Evolutionary conservation across 2,329 filamentous ascomycete genomes (phyloP).

Genomic region (Ophiocordyceps robertsii): DNA sequence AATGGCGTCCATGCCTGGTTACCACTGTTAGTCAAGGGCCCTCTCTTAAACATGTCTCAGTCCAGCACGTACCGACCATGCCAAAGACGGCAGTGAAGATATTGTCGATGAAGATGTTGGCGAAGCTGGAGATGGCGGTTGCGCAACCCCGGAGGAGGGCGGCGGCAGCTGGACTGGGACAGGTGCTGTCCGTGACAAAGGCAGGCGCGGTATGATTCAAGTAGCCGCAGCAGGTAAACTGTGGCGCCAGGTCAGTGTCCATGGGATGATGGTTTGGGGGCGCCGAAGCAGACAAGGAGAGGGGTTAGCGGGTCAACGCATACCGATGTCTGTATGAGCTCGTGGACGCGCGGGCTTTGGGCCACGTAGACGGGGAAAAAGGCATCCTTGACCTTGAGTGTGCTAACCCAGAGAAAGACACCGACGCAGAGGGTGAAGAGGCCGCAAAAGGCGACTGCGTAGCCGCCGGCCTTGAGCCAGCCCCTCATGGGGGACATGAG

Average conservation of each 20-base stretch:
- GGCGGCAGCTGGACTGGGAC: slow-evolving; percentile 56
- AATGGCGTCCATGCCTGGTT: slow-evolving; percentile 45
- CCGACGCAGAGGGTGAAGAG: slow-evolving; percentile 55
- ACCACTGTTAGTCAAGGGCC: neutral
- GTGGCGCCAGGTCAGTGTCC: neutral
- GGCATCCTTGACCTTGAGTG: slow-evolving; percentile 51
- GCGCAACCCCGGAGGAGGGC: slow-evolving; percentile 59
- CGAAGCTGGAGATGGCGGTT: slow-evolving; percentile 50
- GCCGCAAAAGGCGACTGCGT: slow-evolving; percentile 46
- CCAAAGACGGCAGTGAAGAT: slow-evolving; percentile 73
- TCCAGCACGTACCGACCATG: slow-evolving; percentile 45
- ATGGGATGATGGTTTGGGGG: neutral
- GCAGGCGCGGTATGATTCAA: slow-evolving; percentile 57
- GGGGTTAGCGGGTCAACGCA: slow-evolving; percentile 8
- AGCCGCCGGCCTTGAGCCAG: slow-evolving; percentile 59
- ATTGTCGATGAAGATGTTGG: slow-evolving; percentile 58
- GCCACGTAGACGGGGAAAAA: slow-evolving; percentile 47
- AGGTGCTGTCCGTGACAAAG: slow-evolving; percentile 56
- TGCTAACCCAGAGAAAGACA: slow-evolving; percentile 59
- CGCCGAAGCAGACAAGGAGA: neutral
- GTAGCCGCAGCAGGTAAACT: slow-evolving; percentile 77
- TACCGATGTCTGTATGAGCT: slow-evolving; percentile 58
- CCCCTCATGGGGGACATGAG: slow-evolving; percentile 52
- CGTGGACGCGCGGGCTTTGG: slow-evolving; percentile 45
- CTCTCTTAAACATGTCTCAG: neutral